Evolutionary conservation across 306 rosid species (phyloP), one percentile per base, ranked within the genome.

Genomic region (Malus fusca): DNA sequence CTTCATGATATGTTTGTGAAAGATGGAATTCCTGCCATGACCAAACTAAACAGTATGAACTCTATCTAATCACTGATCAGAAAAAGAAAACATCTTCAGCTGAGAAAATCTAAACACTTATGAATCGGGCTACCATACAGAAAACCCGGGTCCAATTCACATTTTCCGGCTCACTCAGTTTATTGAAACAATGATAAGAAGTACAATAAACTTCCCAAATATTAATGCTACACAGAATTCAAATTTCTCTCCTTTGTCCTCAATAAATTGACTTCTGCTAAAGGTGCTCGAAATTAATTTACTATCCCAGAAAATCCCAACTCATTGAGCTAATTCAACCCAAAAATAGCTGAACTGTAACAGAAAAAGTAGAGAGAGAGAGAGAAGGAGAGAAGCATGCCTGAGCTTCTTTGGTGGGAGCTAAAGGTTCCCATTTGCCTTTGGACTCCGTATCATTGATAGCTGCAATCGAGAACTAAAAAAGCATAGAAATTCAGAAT

Each of bases 321-420:
- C 22, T 66, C 62, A 33, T 52, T 40, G 13, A 78, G 26, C 72
- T 31, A 13, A 70, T n/a, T 22, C 40, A 52, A 71, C 40, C 31
- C 11, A 23, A 33, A 60, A 21, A 33, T 1, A 19, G 35, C 23
- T 6, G 19, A 67, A 40, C 25, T 74, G 28, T 56, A 35, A 56
- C n/a, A 55, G 2, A 60, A 11, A 55, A 21, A 48, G 19, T 11
- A 30, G 2, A 31, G 65, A 67, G 62, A 55, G 62, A 55, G 30
- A 70, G 66, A 79, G 37, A 66, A 55, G 76, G 78, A 22, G 72
- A 78, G 66, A 68, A 68, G 59, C 82, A 76, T 84, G 77, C 98
- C 97, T 88, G 98, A 37, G 97, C 97, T 85, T 95, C 98, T 88
- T 95, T 92, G 58, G 98, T 95, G 4, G 98, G 98, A 66, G 97